phyloP scores from a whole-genome alignment of 2,329 filamentous ascomycete genomes.

The Dactylellina parvicollis region DNA sequence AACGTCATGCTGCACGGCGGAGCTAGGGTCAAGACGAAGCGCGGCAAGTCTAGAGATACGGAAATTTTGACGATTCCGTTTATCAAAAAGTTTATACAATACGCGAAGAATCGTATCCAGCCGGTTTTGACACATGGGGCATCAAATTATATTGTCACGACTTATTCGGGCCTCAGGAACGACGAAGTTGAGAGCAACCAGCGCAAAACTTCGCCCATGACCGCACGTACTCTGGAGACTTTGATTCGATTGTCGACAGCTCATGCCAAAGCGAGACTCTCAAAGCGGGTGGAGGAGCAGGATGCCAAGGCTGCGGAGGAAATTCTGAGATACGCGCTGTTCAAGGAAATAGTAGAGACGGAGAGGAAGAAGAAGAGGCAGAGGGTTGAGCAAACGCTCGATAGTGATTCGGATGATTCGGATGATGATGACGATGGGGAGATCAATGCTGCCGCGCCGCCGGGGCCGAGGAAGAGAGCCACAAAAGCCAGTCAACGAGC shows the following conservation, averaged over 20 bases:
- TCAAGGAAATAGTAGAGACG: conserved; percentile 86
- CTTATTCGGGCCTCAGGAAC: conserved; percentile 91
- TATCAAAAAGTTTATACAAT: conserved; percentile 99
- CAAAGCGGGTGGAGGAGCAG: conserved; percentile 84
- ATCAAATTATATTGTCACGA: conserved; percentile 87
- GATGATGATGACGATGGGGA: conserved; percentile 70
- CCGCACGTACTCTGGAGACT: conserved; percentile 94
- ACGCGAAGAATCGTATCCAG: conserved; percentile 90
- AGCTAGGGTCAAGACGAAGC: conserved; percentile 75
- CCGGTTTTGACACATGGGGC: conserved; percentile 90
- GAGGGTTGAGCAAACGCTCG: conserved; percentile 78
- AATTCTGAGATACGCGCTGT: conserved; percentile 91
- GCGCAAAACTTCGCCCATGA: conserved; percentile 91
- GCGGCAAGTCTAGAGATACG: conserved; percentile 77
- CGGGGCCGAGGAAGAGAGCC: conserved; percentile 63
- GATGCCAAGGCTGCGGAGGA: conserved; percentile 88
- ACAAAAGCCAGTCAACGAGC: conserved; percentile 64
- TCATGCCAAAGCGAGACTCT: conserved; percentile 90
- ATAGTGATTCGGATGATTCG: conserved; percentile 67
- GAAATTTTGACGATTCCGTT: conserved; percentile 96
- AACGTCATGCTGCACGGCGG: conserved; percentile 95
- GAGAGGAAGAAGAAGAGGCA: conserved; percentile 78
- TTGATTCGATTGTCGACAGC: conserved; percentile 97
- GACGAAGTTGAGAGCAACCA: conserved; percentile 96
- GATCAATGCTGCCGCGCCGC: conserved; percentile 64